Evolutionary conservation across 2,329 filamentous ascomycete genomes (phyloP), one percentile per base, ranked within the genome.

Genomic region (Lasiodiplodia theobromae): DNA sequence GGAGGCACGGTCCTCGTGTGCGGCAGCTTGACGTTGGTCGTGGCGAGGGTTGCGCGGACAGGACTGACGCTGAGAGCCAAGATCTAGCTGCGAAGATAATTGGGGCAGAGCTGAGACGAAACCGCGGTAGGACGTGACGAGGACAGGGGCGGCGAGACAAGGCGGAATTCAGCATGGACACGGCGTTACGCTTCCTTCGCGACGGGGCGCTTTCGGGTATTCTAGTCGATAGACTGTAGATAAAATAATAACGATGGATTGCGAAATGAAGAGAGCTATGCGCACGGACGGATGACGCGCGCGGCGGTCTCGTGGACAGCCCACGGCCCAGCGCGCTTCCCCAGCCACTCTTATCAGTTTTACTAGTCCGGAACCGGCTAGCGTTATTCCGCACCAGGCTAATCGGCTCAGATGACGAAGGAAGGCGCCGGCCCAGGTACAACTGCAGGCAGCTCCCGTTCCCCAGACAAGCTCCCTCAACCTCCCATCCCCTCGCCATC

Each of bases 41-140:
- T 73, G 52, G 77, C 74, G 4, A 71, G 78, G 51, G 44, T 74
- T 5, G 72, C 72, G 16, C 74, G 77, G 31, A 79, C 77, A 3
- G 78, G 78, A 6, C 74, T 68, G 68, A 68, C 74, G 68, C 74
- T 77, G 73, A 74, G 37, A 58, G 74, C 74, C 21, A 74, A 72
- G 67, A 71, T 77, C 23, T 78, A 68, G n/a, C n/a, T n/a, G n/a
- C n/a, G n/a, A n/a, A n/a, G 51, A 53, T 14, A n/a, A 11, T 14
- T 16, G 51, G 51, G 12, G 23, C 44, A n/a, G n/a, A 47, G 6
- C 8, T 16, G 44, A n/a, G n/a, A 18, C 14, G 21, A 53, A 53
- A 53, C n/a, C 18, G 23, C 14, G 21, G 21, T 52, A 21, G 11
- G 23, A 14, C 21, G 49, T 18, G 28, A 7, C 49, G 25, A 12